phyloP scores from a whole-genome alignment of 352 stramenopile genomes.

The Pythium sp. region DNA sequence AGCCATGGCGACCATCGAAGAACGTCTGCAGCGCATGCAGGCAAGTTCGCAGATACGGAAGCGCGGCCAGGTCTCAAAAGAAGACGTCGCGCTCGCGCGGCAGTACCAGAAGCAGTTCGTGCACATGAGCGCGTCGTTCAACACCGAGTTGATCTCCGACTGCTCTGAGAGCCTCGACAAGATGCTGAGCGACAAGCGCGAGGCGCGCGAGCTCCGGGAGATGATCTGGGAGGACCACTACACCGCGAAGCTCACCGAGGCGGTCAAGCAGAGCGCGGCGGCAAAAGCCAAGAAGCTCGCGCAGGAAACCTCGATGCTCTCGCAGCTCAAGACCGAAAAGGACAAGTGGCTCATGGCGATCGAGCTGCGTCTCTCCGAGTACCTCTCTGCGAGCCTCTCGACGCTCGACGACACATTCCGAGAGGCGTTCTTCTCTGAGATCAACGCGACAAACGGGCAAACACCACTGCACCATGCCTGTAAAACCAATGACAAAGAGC shows the following conservation, averaged over 20 bases:
- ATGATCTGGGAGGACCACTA: slow-evolving; percentile 74
- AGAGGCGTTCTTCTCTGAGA: slow-evolving; percentile 35
- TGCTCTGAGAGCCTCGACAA: slow-evolving; percentile 46
- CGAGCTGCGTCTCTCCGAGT: slow-evolving; percentile 47
- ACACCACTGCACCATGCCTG: slow-evolving; percentile 55
- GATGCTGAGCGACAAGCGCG: slow-evolving; percentile 41
- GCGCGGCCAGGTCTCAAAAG: slow-evolving; percentile 46
- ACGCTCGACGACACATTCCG: slow-evolving; percentile 17
- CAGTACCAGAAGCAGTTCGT: slow-evolving; percentile 49
- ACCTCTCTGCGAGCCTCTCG: slow-evolving; percentile 31
- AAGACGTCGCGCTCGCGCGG: slow-evolving; percentile 34
- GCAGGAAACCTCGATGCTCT: slow-evolving; percentile 53
- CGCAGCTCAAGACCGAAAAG: slow-evolving; percentile 43
- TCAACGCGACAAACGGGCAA: slow-evolving; percentile 38
- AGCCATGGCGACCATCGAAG: slow-evolving; percentile 21
- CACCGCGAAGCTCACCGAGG: slow-evolving; percentile 23
- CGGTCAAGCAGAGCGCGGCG: slow-evolving; percentile 17
- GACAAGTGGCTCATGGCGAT: slow-evolving; percentile 79
- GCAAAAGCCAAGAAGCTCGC: slow-evolving; percentile 41
- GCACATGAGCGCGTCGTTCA: slow-evolving; percentile 30
- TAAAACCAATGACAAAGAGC: slow-evolving; percentile 36
- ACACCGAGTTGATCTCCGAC: slow-evolving; percentile 43
- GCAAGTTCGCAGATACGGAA: slow-evolving; percentile 36
- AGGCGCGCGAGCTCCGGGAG: slow-evolving; percentile 47
- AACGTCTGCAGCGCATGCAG: slow-evolving; percentile 48